Percentiles rank a stretch among this genome's conserved stretches.
Evolutionary conservation across 2,329 filamentous ascomycete species (phyloP).

Genomic region (Arthrobotrys megalospora): DNA sequence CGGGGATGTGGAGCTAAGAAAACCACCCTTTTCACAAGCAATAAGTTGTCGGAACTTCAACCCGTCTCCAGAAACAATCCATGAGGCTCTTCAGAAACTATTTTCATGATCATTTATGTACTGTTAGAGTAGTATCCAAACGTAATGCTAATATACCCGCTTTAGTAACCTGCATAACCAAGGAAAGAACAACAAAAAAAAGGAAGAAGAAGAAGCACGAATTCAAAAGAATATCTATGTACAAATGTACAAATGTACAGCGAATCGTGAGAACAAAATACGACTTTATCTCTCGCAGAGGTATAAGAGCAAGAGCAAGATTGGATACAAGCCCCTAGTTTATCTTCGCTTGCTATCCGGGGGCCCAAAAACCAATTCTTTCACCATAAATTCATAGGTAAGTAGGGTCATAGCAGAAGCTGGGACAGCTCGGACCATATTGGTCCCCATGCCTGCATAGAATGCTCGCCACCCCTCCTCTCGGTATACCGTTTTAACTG

Average conservation of each 20-base stretch:
- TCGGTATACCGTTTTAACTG: constrained; percentile 84
- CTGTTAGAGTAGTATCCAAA: constrained; percentile 3
- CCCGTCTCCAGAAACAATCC: no score
- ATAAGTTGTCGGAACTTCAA: no score
- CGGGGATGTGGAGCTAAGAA: background rate
- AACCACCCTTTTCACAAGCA: background rate
- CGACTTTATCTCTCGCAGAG: background rate
- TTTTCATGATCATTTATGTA: background rate
- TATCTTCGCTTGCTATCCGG: constrained; percentile 42
- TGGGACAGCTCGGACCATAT: constrained; percentile 95
- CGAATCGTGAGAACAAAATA: background rate
- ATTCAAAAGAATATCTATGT: background rate
- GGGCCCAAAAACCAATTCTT: constrained; percentile 41
- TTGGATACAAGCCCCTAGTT: background rate
- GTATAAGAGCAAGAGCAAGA: background rate
- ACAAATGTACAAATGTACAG: constrained; percentile 13
- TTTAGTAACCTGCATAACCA: background rate
- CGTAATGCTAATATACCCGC: background rate
- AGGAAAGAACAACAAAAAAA: background rate
- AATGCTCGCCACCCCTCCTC: constrained; percentile 98
- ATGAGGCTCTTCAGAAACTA: background rate
- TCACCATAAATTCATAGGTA: constrained; percentile 84
- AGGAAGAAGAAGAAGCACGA: background rate
- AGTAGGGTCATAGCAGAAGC: constrained; percentile 97
- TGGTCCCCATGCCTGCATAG: constrained; percentile 96